Conservation (phyloP, 2,329 filamentous ascomycete genomes). For the Colletotrichum sp. region DNA sequence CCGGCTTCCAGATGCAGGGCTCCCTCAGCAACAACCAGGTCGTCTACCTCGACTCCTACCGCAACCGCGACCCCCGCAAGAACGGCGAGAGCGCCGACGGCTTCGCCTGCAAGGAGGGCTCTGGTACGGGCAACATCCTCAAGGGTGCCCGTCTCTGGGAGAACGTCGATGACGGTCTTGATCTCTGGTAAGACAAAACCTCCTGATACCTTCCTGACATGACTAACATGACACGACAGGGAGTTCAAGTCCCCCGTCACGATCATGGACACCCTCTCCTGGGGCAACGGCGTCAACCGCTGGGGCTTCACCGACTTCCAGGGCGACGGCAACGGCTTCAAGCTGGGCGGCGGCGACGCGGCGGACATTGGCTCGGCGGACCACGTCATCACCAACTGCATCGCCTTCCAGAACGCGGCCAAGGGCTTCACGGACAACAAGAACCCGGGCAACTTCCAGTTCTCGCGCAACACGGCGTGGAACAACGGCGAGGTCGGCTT, state of each 20-base stretch:
- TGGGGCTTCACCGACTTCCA: slow-evolving; percentile 47
- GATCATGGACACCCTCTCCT: slow-evolving; percentile 47
- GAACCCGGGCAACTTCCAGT: slow-evolving; percentile 42
- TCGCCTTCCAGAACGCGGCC: slow-evolving; percentile 46
- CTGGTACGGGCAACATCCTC: slow-evolving; percentile 48
- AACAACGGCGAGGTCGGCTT: slow-evolving; percentile 48
- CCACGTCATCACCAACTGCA: slow-evolving; percentile 48
- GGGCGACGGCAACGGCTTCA: slow-evolving; percentile 54
- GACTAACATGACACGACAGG: not conserved
- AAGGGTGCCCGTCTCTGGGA: slow-evolving; percentile 52
- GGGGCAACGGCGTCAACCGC: slow-evolving; percentile 51
- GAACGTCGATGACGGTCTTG: slow-evolving; percentile 52
- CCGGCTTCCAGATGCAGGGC: slow-evolving; percentile 41
- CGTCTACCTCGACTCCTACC: slow-evolving; percentile 47
- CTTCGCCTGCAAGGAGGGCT: slow-evolving; percentile 51
- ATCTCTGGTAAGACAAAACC: slow-evolving; percentile 18
- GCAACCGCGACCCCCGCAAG: slow-evolving; percentile 52
- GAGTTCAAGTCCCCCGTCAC: slow-evolving; percentile 45
- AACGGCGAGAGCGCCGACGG: slow-evolving; percentile 57
- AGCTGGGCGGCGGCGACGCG: slow-evolving; percentile 43
- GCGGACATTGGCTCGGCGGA: slow-evolving; percentile 40
- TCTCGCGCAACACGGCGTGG: slow-evolving; percentile 50
- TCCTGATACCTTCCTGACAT: not conserved
- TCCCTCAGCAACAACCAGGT: slow-evolving; percentile 40
- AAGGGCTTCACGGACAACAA: slow-evolving; percentile 53